These are phyloP conservation scores for Allomyces arbusculus DNA, from an alignment of 192 early-diverging fungal species.

Conservation along the genomic window DNA sequence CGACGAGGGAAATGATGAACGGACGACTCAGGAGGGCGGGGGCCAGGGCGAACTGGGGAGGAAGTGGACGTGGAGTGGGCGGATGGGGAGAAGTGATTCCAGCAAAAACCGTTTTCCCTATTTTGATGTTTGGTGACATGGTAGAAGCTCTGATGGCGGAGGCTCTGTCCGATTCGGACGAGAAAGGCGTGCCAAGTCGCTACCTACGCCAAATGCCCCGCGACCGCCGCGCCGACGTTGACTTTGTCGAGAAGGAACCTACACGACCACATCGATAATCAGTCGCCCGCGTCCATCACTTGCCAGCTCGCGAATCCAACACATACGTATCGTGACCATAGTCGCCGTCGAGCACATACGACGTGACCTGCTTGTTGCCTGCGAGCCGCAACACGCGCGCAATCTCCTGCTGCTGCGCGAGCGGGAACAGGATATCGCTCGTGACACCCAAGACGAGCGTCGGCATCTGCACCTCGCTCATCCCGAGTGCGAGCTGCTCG, in stretches of 20 bases:
- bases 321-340: conserved; percentile 79
- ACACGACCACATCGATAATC: too few species aligned
- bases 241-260: conserved; percentile 68
- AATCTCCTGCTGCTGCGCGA: conserved; percentile 89
- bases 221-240: conserved; percentile 82
- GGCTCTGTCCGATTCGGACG: not conserved
- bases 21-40: too few species aligned
- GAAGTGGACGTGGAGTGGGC: not conserved
- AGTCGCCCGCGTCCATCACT: too few species aligned
- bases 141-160: too few species aligned
- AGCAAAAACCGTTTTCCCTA: too few species aligned
- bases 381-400: conserved; percentile 61
- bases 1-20: too few species aligned
- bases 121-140: too few species aligned
- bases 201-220: conserved; percentile 70
- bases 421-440: conserved; percentile 86
- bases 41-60: too few species aligned
- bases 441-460: conserved; percentile 83
- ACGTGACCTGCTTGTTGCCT: conserved; percentile 79
- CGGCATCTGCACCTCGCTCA: conserved; percentile 48
- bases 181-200: too few species aligned
- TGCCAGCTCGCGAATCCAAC: not conserved
- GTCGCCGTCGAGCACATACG: conserved; percentile 90
- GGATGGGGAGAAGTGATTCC: not conserved
- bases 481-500: conserved; percentile 20